A percentile compares a stretch with the other conserved stretches of the same genome.
phyloP scores from a whole-genome alignment of 805 yeast genomes.

The Yueomyces sinensis region DNA sequence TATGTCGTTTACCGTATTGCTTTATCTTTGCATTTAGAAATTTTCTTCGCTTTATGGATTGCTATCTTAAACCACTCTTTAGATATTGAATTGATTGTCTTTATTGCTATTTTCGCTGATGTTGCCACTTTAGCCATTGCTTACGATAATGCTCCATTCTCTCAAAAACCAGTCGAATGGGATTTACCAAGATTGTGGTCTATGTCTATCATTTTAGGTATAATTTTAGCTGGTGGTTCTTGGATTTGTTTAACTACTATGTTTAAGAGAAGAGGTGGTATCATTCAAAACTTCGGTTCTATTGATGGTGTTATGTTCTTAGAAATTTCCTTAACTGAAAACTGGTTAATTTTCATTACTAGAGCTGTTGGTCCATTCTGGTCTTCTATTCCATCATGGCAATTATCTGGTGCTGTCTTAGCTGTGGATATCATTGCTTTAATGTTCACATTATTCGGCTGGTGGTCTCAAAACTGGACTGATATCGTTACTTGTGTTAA shows the following conservation, averaged over 20 bases:
- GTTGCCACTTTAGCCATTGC: conserved; percentile 96
- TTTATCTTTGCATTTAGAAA: conserved; percentile 84
- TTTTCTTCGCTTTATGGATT: conserved; percentile 93
- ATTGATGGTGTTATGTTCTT: conserved; percentile 87
- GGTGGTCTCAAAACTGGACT: conserved; percentile 98
- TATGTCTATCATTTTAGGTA: conserved; percentile 81
- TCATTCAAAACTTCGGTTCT: conserved; percentile 91
- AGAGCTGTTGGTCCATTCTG: conserved; percentile 98
- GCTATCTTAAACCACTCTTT: conserved; percentile 80
- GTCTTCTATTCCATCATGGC: conserved; percentile 95
- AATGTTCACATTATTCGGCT: conserved; percentile 84
- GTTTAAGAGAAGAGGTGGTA: conserved; percentile 86
- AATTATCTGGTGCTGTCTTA: conserved; percentile 86
- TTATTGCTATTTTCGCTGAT: conserved; percentile 95
- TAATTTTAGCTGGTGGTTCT: conserved; percentile 77
- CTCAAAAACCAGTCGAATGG: conserved; percentile 91
- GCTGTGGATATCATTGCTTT: conserved; percentile 85
- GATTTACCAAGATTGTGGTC: conserved; percentile 96
- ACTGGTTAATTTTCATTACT: conserved; percentile 94
- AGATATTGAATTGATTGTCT: conserved; percentile 83
- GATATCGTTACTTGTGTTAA: conserved; percentile 90
- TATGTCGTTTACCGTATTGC: conserved; percentile 98
- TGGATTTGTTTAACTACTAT: conserved; percentile 93
- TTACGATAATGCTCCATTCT: conserved; percentile 93
- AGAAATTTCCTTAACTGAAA: conserved; percentile 89